Percentiles rank a stretch among this genome's conserved stretches.
Conservation (phyloP, 2,329 filamentous ascomycete species). For the Aspergillus sergii region DNA sequence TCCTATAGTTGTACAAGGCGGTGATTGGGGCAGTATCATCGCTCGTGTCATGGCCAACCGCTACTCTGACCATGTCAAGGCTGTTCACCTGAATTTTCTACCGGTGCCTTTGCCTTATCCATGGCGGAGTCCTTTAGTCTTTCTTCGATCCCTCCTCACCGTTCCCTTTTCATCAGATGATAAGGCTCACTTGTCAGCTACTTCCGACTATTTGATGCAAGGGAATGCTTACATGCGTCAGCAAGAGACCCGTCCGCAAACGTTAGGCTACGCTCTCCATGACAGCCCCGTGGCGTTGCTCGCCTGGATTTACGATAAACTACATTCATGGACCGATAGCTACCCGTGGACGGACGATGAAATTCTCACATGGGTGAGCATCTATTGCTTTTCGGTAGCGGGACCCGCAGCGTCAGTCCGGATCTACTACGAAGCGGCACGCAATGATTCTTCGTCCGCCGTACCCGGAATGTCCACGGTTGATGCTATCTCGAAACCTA, state of each 20-base stretch:
- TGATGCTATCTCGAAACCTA: slow-evolving; percentile 42
- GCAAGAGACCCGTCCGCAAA: slow-evolving; percentile 72
- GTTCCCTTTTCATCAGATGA: slow-evolving; percentile 33
- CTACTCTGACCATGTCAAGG: slow-evolving; percentile 61
- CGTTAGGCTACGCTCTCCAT: slow-evolving; percentile 67
- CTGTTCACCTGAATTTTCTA: slow-evolving; percentile 65
- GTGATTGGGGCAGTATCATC: slow-evolving; percentile 70
- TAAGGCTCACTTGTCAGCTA: slow-evolving; percentile 24
- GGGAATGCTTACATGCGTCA: slow-evolving; percentile 56
- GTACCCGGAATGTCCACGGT: slow-evolving; percentile 17
- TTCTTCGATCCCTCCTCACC: slow-evolving; percentile 36
- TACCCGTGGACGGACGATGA: slow-evolving; percentile 78
- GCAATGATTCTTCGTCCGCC: neutral
- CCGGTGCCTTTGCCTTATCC: slow-evolving; percentile 52
- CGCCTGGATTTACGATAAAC: slow-evolving; percentile 80
- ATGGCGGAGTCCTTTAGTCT: slow-evolving; percentile 58
- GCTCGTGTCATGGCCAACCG: slow-evolving; percentile 62
- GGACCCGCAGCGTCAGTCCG: slow-evolving; percentile 68
- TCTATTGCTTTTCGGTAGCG: slow-evolving; percentile 72
- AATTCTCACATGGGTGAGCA: slow-evolving; percentile 71
- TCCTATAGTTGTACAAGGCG: slow-evolving; percentile 57
- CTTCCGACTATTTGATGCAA: slow-evolving; percentile 26
- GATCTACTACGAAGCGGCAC: slow-evolving; percentile 72
- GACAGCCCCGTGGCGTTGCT: slow-evolving; percentile 72
- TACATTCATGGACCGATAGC: slow-evolving; percentile 73